Percentiles rank a stretch among this genome's conserved stretches.
phyloP scores from a whole-genome alignment of 345 rosid genomes.

The Ailanthus altissimus region DNA sequence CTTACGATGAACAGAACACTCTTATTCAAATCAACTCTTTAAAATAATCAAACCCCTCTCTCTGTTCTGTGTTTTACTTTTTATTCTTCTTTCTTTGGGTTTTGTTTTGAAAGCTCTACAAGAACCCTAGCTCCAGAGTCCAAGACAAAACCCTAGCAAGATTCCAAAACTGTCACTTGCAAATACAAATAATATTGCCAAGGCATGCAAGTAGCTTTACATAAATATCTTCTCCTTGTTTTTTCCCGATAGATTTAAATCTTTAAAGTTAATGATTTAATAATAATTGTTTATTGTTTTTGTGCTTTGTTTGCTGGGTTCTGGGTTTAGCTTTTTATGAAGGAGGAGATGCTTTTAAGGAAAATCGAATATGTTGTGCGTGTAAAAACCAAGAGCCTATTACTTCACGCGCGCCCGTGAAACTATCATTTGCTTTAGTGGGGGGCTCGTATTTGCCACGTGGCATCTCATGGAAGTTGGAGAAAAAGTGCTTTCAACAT shows the following conservation, averaged over 20 bases:
- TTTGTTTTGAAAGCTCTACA: constrained; percentile 3
- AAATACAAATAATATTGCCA: background rate
- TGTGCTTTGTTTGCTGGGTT: background rate
- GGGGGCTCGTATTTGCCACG: constrained; percentile 22
- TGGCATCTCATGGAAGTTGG: constrained; percentile 33
- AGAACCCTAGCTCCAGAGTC: constrained; percentile 10
- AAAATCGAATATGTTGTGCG: constrained; percentile 19
- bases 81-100: no score
- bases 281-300: constrained; percentile 18
- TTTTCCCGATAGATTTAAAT: constrained; percentile 22
- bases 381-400: constrained; percentile 15
- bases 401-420: constrained; percentile 34
- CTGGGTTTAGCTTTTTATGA: constrained; percentile 26
- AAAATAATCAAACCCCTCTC: background rate
- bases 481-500: constrained; percentile 22
- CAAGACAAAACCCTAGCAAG: constrained; percentile 18
- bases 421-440: constrained; percentile 19
- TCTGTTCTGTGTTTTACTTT: background rate
- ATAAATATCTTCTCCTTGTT: no score
- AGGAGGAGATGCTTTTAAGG: constrained; percentile 40
- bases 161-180: constrained; percentile 24
- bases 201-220: background rate
- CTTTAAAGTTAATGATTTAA: constrained; percentile 17
- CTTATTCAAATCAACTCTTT: background rate
- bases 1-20: constrained; percentile 49